phyloP scores from a whole-genome alignment of 2,329 filamentous ascomycete species.

The Davidsoniella virescens region DNA sequence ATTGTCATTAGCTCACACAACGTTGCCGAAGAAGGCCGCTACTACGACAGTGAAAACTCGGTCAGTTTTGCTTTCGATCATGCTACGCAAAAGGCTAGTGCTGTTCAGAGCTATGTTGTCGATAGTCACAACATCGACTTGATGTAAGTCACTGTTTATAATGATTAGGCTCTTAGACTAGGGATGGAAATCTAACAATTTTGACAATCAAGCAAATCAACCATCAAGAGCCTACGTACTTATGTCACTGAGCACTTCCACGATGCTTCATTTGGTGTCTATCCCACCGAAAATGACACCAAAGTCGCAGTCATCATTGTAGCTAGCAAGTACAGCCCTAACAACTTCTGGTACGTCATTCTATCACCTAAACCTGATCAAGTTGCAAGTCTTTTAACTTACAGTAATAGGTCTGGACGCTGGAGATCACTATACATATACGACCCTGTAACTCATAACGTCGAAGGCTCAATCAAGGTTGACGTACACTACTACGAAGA shows the following conservation, averaged over 20 bases:
- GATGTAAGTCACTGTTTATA: constrained; percentile 40
- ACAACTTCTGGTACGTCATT: constrained; percentile 72
- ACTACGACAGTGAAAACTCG: constrained; percentile 79
- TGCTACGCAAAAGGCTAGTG: constrained; percentile 64
- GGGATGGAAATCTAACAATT: not conserved
- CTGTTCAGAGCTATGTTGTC: constrained; percentile 59
- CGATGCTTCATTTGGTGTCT: constrained; percentile 64
- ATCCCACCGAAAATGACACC: constrained; percentile 59
- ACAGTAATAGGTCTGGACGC: constrained; percentile 61
- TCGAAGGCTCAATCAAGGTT: constrained; percentile 73
- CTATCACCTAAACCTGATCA: not conserved
- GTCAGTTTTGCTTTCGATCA: constrained; percentile 86
- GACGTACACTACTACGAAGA: constrained; percentile 99
- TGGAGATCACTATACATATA: constrained; percentile 84
- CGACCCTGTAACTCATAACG: constrained; percentile 46
- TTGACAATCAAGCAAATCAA: constrained; percentile 43
- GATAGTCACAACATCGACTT: constrained; percentile 65
- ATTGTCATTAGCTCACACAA: constrained; percentile 82
- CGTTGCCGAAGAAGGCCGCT: constrained; percentile 60
- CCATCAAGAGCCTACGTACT: constrained; percentile 56
- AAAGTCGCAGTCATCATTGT: constrained; percentile 71
- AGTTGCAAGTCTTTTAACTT: not conserved
- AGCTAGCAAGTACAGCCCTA: constrained; percentile 92
- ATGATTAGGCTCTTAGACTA: constrained; percentile 6
- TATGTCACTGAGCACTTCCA: constrained; percentile 85